A percentile compares a stretch with the other conserved stretches of the same genome.
phyloP scores from a whole-genome alignment of 2,329 filamentous ascomycete genomes.

The Sphaerostilbella broomeana region DNA sequence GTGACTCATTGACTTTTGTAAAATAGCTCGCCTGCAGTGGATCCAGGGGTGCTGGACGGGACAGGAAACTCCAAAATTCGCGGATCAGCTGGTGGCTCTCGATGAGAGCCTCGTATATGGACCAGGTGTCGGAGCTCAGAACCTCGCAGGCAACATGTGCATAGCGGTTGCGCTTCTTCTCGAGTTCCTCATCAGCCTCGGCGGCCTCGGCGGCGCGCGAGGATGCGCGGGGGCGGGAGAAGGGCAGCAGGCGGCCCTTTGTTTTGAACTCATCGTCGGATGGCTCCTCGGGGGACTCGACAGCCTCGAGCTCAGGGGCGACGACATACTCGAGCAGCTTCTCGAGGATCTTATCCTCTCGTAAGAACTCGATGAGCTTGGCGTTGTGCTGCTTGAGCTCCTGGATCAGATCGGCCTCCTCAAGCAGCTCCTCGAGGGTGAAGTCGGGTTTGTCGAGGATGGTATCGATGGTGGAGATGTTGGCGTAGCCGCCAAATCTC shows the following conservation, averaged over 20 bases:
- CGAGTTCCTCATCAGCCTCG: constrained; percentile 64
- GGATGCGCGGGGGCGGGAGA: constrained; percentile 47
- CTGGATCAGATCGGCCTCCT: constrained; percentile 93
- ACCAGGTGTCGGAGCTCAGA: constrained; percentile 92
- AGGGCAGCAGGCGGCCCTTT: constrained; percentile 38
- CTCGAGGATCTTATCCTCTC: constrained; percentile 78
- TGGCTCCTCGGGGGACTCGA: constrained; percentile 45
- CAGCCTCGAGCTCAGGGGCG: constrained; percentile 61
- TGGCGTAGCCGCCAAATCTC: constrained; percentile 98
- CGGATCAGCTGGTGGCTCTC: constrained; percentile 72
- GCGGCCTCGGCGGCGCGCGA: constrained; percentile 43
- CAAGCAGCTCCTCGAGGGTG: constrained; percentile 88
- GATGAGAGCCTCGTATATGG: constrained; percentile 86
- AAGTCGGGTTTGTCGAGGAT: constrained; percentile 96
- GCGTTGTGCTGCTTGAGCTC: constrained; percentile 98
- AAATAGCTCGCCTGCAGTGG: constrained; percentile 95
- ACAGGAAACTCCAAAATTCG: constrained; percentile 87
- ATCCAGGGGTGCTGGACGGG: constrained; percentile 76
- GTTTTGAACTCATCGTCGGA: constrained; percentile 45
- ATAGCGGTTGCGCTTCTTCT: constrained; percentile 89
- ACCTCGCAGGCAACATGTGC: constrained; percentile 91
- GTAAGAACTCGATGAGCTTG: constrained; percentile 92
- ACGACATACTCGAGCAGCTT: constrained; percentile 87
- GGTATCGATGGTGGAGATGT: constrained; percentile 91
- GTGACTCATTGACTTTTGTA: constrained; percentile 96